Base-by-base conservation (phyloP, 2,329 filamentous ascomycete genomes). In the Fusarium begoniae region DNA sequence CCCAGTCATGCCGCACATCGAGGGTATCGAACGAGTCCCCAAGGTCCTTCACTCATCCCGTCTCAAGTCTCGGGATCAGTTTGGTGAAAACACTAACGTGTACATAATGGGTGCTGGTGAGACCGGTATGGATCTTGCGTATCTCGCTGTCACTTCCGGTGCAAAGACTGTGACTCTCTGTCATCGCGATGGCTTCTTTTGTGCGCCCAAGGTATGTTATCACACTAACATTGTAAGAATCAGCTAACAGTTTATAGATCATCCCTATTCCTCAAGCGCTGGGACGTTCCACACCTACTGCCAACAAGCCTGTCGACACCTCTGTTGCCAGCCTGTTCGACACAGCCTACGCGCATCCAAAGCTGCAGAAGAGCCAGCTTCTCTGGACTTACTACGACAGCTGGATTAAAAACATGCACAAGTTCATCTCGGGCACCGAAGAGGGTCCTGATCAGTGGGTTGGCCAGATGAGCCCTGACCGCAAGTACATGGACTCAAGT, bases 241-340 rank as follows among this genome's bases (percentile, higher is more conserved):
- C 2, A 13, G 44, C 38, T 70, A 22, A 68, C 7, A 8, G 2
- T 15, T 2, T 14, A 6, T 7, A 80, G 79, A 77, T 81, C 8
- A 80, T 81, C 15, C 75, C 80, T 0, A 51, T 69, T 2, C 80
- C 80, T 1, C 48, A 64, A 17, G 44, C 61, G 4, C 57, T 73
- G 44, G 67, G 75, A 8, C 43, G 37, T 7, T 51, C 48, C 8
- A 50, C 50, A 17, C 41, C 70, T 10, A 20, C 58, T 15, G 11
- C 79, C 14, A 85, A 85, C 51, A 85, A 87, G 44, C 86, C 86
- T 1, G 82, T 86, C 20, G 86, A 88, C 69, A 82, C 83, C 6
- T 83, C 83, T 2, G 80, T 84, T 4, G 85, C 85, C 15, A 87
- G 85, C 61, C 75, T 88, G 10, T 87, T 88, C 67, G 86, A 88